Base-by-base conservation (phyloP, 192 early-diverging fungal genomes). In the Coemansia aciculifera region DNA sequence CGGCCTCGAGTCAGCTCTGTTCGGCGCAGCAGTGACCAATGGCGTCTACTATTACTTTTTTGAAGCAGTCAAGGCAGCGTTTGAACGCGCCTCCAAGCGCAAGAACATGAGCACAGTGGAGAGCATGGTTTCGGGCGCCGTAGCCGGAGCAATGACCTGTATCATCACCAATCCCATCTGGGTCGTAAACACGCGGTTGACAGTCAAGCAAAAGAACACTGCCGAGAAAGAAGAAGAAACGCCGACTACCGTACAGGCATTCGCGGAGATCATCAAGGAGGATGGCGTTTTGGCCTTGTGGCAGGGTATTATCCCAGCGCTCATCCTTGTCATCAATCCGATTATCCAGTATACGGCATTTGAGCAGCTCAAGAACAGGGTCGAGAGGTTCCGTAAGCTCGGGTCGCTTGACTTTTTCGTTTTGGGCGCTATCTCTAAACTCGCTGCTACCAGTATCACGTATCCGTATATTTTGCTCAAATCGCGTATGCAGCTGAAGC, bases 261-360 rank as follows among this genome's bases (percentile, higher is more conserved):
- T 90, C n/a, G 52, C 81, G 29, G 86, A 90, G 73, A 96, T 99
- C 65, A 84, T 95, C 70, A 88, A 90, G 51, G 91, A 96, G 54
- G 95, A 97, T 49, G 98, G 98, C 40, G 54, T 93, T 62, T 68
- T 84, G 59, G 90, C 92, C 11, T 91, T 99, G 83, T 99, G 90
- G 88, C 88, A 92, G 67, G 98, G 98, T 40, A 87, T 98, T 32
- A 77, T 91, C 37, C 96, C 98, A 37, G 98, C 98, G 48, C 86
- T 99, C 71, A 93, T 99, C 62, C 85, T 99, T 79, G 98, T 99
- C 52, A 95, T 93, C 85, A 99, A 99, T 85, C 98, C 98, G 46
- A 95, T 99, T 63, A 99, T 99, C 80, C 98, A 99, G 86, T 99
- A 97, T 85, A 98, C 98, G 7, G 92, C 91, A 7, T 99, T 97